Conservation (phyloP, 192 early-diverging fungal genomes). For the Podila clonocystis region DNA sequence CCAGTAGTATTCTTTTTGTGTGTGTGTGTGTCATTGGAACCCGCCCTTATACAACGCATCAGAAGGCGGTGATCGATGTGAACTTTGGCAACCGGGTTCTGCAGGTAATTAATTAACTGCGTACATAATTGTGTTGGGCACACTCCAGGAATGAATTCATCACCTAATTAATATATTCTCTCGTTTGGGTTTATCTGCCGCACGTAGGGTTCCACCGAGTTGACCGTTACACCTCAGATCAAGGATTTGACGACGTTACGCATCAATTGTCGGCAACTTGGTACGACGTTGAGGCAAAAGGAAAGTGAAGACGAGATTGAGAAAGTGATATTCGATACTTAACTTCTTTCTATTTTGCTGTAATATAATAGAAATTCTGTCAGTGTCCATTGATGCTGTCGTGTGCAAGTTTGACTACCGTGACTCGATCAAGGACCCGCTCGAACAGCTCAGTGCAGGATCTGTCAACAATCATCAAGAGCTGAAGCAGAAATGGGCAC, state of each 20-base stretch:
- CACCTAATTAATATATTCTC: not conserved
- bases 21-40: not conserved
- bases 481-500: constrained; percentile 55
- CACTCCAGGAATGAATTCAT: not conserved
- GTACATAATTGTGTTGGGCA: not conserved
- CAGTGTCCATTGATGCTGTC: constrained; percentile 47
- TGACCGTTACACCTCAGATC: constrained; percentile 56
- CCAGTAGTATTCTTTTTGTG: constrained; percentile 4
- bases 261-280: constrained; percentile 60
- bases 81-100: constrained; percentile 56
- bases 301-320: not conserved
- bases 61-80: constrained; percentile 62
- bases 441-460: constrained; percentile 40
- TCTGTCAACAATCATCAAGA: constrained; percentile 58
- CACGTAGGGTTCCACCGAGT: constrained; percentile 58
- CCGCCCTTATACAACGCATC: constrained; percentile 56
- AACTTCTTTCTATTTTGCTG: not conserved
- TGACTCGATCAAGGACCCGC: constrained; percentile 56
- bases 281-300: constrained; percentile 24
- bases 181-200: too few relatives aligned
- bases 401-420: constrained; percentile 46
- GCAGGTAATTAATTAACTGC: constrained; percentile 36
- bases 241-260: constrained; percentile 47
- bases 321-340: not conserved
- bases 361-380: constrained; percentile 39